phyloP scores from a whole-genome alignment of 306 rosid species.

The Fragaria vesca region DNA sequence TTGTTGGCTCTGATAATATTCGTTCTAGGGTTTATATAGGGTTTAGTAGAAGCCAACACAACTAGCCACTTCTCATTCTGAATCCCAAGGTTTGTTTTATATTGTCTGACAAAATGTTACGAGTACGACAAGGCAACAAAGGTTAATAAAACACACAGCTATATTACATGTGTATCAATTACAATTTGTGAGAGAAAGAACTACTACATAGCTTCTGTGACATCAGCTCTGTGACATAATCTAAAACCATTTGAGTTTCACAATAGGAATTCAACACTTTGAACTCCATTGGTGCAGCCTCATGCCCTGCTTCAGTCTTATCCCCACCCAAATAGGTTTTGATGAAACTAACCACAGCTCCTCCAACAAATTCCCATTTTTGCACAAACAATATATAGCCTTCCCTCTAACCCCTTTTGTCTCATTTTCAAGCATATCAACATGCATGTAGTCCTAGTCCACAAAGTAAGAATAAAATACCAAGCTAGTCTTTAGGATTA shows the following conservation, averaged over 20 bases:
- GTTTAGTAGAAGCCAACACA: too few relatives aligned
- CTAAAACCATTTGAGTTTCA: constrained; percentile 18
- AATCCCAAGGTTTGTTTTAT: too few relatives aligned
- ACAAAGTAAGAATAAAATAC: constrained; percentile 39
- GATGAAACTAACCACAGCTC: constrained; percentile 69
- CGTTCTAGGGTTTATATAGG: too few relatives aligned
- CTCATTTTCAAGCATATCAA: constrained; percentile 77
- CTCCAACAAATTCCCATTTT: constrained; percentile 85
- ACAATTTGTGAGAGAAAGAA: too few relatives aligned
- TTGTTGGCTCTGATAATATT: too few relatives aligned
- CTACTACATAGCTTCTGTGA: neutral
- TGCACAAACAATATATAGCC: constrained; percentile 53
- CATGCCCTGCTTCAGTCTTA: constrained; percentile 26
- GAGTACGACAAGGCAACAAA: neutral
- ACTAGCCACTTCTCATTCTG: too few relatives aligned
- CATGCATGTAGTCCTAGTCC: constrained; percentile 66
- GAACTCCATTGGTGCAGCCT: constrained; percentile 48
- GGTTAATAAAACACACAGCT: neutral
- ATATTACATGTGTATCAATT: too few relatives aligned
- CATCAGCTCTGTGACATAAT: neutral
- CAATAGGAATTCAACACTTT: constrained; percentile 30
- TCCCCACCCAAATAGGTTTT: constrained; percentile 57
- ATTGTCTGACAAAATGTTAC: too few relatives aligned
- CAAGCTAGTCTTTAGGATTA: too few relatives aligned
- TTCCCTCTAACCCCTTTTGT: constrained; percentile 69